Evolutionary conservation across 768 basidiomycete genomes (phyloP).

Genomic region (Rhizopogon vulgaris): DNA sequence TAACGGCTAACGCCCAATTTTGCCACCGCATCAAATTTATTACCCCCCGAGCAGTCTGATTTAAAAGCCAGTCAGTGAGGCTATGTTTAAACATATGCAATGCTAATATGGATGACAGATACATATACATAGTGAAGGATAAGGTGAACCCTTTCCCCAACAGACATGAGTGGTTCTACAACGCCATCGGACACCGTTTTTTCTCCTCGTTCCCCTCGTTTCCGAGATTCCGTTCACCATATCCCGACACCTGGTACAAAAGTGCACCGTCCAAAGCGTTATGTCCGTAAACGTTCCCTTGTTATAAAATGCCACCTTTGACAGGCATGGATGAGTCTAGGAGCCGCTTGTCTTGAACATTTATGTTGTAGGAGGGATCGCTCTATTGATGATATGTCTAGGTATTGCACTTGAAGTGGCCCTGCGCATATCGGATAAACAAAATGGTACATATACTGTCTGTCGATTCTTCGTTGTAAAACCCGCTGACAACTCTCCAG

Average conservation of each 20-base stretch:
- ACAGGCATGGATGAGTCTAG: slow-evolving; percentile 7
- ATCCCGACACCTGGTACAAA: slow-evolving; percentile 40
- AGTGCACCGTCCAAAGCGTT: slow-evolving; percentile 32
- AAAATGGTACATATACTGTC: slow-evolving; percentile 32
- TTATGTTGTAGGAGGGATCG: slow-evolving; percentile 33
- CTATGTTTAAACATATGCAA: neutral
- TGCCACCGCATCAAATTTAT: neutral
- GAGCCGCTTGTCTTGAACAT: slow-evolving; percentile 28
- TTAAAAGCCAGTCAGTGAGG: neutral
- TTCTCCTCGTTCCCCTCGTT: slow-evolving; percentile 26
- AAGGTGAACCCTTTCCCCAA: neutral
- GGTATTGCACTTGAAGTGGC: slow-evolving; percentile 46
- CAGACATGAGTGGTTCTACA: neutral
- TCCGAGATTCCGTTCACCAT: slow-evolving; percentile 39
- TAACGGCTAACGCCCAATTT: too few species aligned
- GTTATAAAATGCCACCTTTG: neutral
- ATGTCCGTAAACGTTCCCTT: slow-evolving; percentile 27
- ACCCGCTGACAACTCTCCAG: slow-evolving; percentile 23
- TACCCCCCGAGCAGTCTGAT: neutral
- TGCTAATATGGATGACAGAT: neutral
- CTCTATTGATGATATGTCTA: slow-evolving; percentile 38
- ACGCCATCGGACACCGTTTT: neutral
- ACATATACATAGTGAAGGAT: neutral
- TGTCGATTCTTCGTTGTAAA: slow-evolving; percentile 6
- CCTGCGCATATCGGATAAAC: slow-evolving; percentile 33